Percentiles rank a stretch among this genome's conserved stretches.
Conservation (phyloP, 768 basidiomycete genomes). For the Agaricus sinodeliciosus region DNA sequence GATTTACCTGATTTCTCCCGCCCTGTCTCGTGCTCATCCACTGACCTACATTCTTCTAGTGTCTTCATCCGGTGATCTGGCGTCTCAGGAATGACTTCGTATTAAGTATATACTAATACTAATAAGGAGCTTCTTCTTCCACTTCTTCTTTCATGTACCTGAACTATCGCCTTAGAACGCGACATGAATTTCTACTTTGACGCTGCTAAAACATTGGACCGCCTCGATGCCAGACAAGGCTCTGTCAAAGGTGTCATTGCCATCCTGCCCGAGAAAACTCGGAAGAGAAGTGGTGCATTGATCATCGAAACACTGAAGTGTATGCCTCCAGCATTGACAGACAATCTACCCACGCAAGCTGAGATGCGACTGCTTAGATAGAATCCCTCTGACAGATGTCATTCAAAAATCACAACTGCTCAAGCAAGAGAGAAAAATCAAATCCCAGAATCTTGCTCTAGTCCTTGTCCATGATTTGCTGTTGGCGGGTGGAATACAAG, state of each 20-base stretch:
- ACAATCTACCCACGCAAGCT: conserved; percentile 7
- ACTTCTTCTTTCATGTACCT: conserved; percentile 4
- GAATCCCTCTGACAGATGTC: conserved; percentile 63
- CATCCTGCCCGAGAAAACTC: conserved; percentile 63
- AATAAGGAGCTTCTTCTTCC: background rate
- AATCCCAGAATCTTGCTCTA: conserved; percentile 68
- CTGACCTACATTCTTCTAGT: no score
- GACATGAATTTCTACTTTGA: conserved; percentile 96
- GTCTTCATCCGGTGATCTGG: background rate
- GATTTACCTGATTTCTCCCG: conserved; percentile 22
- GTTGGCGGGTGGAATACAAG: conserved; percentile 79
- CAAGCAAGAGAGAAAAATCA: conserved; percentile 72
- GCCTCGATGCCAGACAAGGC: conserved; percentile 83
- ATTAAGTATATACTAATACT: background rate
- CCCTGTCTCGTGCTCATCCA: conserved; percentile 7
- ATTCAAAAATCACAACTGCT: conserved; percentile 63
- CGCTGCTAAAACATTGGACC: conserved; percentile 77
- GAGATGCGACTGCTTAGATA: conserved; percentile 46
- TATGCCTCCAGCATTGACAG: conserved; percentile 30
- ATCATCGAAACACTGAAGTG: conserved; percentile 96
- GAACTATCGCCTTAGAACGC: conserved; percentile 26
- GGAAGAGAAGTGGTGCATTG: conserved; percentile 76
- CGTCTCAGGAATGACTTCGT: background rate
- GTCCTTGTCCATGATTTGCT: conserved; percentile 91
- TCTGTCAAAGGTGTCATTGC: conserved; percentile 84